A percentile compares a stretch with the other conserved stretches of the same genome.
Evolutionary conservation across 2,329 filamentous ascomycete genomes (phyloP).

Genomic region (Lecanicillium sp.): DNA sequence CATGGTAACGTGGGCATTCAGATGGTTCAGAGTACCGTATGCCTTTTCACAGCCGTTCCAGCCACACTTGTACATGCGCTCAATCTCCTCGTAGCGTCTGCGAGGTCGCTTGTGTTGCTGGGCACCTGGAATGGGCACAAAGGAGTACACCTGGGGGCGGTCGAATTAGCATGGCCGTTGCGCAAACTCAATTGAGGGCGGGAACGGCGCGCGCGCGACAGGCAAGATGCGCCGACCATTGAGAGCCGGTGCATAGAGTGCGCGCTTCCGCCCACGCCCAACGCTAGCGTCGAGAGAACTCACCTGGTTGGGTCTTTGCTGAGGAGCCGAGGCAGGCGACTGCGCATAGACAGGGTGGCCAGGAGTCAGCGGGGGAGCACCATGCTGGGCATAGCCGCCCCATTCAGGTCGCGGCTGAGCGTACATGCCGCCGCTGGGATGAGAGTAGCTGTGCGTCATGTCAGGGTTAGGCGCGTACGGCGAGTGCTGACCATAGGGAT

Average conservation of each 20-base stretch:
- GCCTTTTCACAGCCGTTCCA: constrained; percentile 99
- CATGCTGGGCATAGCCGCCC: constrained; percentile 55
- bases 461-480: constrained; percentile 81
- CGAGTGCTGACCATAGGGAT: constrained; percentile 75
- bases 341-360: constrained; percentile 48
- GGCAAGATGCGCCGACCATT: too few relatives aligned
- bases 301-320: constrained; percentile 54
- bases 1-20: constrained; percentile 99
- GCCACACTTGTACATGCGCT: constrained; percentile 99
- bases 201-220: neutral
- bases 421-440: constrained; percentile 56
- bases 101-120: constrained; percentile 96
- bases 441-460: constrained; percentile 71
- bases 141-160: constrained; percentile 78
- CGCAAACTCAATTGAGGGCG: neutral
- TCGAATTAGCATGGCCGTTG: neutral
- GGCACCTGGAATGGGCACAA: constrained; percentile 92
- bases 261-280: too few relatives aligned
- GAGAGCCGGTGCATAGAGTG: too few relatives aligned
- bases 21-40: constrained; percentile 92
- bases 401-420: constrained; percentile 67
- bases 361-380: constrained; percentile 39
- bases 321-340: constrained; percentile 47
- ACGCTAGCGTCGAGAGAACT: constrained; percentile 28
- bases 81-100: constrained; percentile 93